Evolutionary conservation across 75 land plant species (phyloP).

Genomic region (Ceratopteris richardii): DNA sequence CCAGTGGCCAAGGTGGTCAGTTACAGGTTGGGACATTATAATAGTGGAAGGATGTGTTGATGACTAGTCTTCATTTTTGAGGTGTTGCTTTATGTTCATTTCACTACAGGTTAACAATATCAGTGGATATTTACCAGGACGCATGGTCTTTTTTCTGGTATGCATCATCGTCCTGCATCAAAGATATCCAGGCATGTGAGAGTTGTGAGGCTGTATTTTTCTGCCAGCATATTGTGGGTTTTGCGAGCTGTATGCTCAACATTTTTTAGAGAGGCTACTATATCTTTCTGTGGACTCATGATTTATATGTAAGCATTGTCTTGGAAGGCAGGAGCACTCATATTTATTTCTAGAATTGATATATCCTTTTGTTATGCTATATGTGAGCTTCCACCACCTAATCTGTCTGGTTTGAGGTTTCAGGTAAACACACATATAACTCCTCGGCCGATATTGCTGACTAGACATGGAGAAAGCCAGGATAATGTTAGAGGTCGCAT

Average conservation of each 20-base stretch:
- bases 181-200: background rate
- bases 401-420: background rate
- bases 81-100: background rate
- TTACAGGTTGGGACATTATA: constrained; percentile 48
- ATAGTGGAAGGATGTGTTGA: background rate
- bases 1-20: constrained; percentile 85
- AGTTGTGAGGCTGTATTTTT: no score
- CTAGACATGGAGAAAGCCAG: constrained; percentile 93
- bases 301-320: no score
- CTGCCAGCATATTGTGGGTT: no score
- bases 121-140: constrained; percentile 96
- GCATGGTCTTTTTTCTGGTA: constrained; percentile 98
- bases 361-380: no score
- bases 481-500: constrained; percentile 92
- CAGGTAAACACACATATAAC: constrained; percentile 98
- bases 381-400: no score
- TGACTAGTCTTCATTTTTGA: background rate
- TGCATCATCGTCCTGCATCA: background rate
- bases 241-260: no score
- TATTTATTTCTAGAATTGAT: no score
- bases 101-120: constrained; percentile 77
- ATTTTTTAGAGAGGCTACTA: no score
- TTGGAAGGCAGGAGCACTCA: no score
- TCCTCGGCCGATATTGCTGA: constrained; percentile 89
- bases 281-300: no score